Base-by-base conservation (phyloP, 768 basidiomycete species). In the Lyophyllum decastes region DNA sequence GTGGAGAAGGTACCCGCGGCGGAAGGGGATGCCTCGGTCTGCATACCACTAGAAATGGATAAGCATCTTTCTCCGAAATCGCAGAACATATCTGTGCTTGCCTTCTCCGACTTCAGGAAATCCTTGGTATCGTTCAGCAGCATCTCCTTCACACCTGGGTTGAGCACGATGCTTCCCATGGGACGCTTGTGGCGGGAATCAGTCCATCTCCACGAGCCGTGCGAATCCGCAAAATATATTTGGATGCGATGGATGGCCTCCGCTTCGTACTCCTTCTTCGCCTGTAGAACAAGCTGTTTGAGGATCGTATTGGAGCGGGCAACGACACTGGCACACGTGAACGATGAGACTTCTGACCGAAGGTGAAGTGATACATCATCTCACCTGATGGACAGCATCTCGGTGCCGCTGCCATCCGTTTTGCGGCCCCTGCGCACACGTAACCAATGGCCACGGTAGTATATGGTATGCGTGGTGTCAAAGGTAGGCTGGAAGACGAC, bases 21-120 rank as follows among this genome's bases (percentile, higher is more conserved):
- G 89, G 83, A 92, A 94, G 27, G 93, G 93, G 62, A 94, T 94
- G 50, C 93, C 93, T 65, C 93, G 87, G 71, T 93, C 90, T n/a
- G 90, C 90, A 64, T 94, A 95, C 93, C 93, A 94, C 85, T 91
- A 60, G 38, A 24, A 49, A 49, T 35, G 35, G 30, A 54, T 38
- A 34, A 38, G 50, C 19, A 27, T 48, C 40, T 55, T 40, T 30
- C 22, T 45, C 19, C 14, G 40, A 4, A 10, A 41, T n/a, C 4
- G 40, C n/a, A 38, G 8, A 19, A 19, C 16, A 19, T 46, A 25
- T 47, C 2, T 22, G 33, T 11, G 48, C 73, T 53, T 67, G 82
- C 89, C 82, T 90, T 92, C 72, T 94, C 92, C 56, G 87, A 88
- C 64, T 84, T 86, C 64, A 94, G 80, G 70, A 94, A 94, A 70